Base-by-base conservation (phyloP, 192 early-diverging fungal species). In the Backusella luteola region DNA sequence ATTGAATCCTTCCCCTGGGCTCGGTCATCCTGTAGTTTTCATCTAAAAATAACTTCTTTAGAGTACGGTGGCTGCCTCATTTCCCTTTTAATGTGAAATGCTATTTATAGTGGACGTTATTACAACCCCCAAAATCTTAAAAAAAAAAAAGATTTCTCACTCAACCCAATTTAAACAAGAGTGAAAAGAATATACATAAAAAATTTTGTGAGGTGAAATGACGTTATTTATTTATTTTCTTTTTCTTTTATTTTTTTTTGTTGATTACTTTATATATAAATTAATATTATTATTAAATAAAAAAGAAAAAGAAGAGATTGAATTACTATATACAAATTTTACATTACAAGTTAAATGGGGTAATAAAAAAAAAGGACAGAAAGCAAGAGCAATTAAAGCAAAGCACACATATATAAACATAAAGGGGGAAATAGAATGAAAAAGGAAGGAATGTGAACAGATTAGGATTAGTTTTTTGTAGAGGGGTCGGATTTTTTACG, bases 401-500 rank as follows among this genome's bases (percentile, higher is more conserved):
- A 39, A 21, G 19, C 42, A n/a, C 46, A 32, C 52, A 53, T 53
- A 53, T 63, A 63, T 63, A 29, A 63, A 63, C 56, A 63, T 63
- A 63, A 63, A 12, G 23, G n/a, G 52, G 21, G 21, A 9, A 26
- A 23, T 9, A 56, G 9, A 56, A 21, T 56, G 42, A 56, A 21
- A 63, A 63, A 63, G 23, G 56, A 63, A 63, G 56, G 56, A 63
- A 63, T 63, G 56, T 63, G 56, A 63, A 63, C 23, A 29, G 56
- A 63, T 63, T 63, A 63, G 56, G 23, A 29, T 63, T 63, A 26
- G 11, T 63, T 63, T 63, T 63, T 71, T 0, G 69, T 44, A 29
- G 69, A 29, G 14, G 69, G 41, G 63, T 75, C 66, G 9, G 71
- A 67, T 78, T 72, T 36, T 39, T 78, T 78, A 7, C 77, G 53